Percentiles rank a stretch among this genome's conserved stretches.
Conservation (phyloP, 768 basidiomycete genomes). For the Hemileccinum rubropunctum region DNA sequence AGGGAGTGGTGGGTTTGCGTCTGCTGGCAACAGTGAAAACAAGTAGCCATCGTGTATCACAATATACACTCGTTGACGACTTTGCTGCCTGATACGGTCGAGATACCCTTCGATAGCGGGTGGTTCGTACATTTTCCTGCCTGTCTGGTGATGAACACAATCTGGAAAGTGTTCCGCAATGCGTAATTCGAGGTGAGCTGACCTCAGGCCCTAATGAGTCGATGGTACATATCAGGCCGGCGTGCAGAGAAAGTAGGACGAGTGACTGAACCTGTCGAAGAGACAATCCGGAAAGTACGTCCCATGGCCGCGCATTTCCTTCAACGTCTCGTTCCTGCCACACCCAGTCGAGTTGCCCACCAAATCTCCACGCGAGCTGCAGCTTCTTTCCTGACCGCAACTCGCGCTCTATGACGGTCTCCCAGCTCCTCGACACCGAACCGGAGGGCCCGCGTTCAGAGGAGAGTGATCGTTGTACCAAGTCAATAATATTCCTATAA, state of each 20-base stretch:
- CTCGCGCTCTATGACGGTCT: constrained; percentile 53
- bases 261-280: constrained; percentile 56
- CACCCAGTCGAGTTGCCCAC: constrained; percentile 82
- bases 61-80: constrained; percentile 64
- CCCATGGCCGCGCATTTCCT: constrained; percentile 63
- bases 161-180: constrained; percentile 66
- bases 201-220: constrained; percentile 31
- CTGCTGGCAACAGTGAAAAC: constrained; percentile 51
- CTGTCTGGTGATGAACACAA: constrained; percentile 37
- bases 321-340: constrained; percentile 68
- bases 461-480: constrained; percentile 56
- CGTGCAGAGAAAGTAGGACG: neutral
- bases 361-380: constrained; percentile 76
- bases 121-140: constrained; percentile 63
- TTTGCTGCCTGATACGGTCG: constrained; percentile 60
- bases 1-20: constrained; percentile 68
- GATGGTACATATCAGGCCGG: constrained; percentile 13
- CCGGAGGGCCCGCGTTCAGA: constrained; percentile 30
- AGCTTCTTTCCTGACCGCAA: constrained; percentile 55
- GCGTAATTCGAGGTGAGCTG: constrained; percentile 70
- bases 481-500: constrained; percentile 56
- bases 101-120: constrained; percentile 85
- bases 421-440: constrained; percentile 48
- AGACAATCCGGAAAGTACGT: constrained; percentile 72
- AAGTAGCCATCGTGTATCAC: constrained; percentile 70